A percentile compares a stretch with the other conserved stretches of the same genome.
These are phyloP conservation scores for Trichoderma lentiforme DNA, from an alignment of 2,329 filamentous ascomycete genomes.

Conservation along the genomic window DNA sequence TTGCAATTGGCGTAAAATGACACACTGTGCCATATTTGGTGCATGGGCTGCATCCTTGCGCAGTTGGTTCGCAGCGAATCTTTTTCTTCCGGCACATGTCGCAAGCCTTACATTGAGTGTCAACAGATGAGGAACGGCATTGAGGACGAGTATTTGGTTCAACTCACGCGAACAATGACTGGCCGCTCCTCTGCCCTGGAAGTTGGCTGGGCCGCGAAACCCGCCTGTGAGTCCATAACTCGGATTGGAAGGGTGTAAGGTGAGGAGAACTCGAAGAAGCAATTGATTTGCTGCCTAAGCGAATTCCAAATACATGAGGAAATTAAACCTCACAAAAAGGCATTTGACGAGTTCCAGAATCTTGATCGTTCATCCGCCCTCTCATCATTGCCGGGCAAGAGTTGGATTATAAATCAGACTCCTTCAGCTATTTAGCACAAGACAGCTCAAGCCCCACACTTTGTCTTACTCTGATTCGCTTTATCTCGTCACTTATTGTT, in stretches of 20 bases:
- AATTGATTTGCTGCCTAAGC: not conserved
- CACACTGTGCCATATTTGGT: conserved; percentile 9
- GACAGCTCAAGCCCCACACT: not conserved
- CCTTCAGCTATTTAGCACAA: not conserved
- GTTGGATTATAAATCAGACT: conserved; percentile 9
- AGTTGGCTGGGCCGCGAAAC: not conserved
- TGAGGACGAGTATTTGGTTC: no score
- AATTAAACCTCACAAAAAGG: not conserved
- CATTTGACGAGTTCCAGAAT: not conserved
- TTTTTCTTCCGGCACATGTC: conserved; percentile 8
- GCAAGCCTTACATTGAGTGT: not conserved
- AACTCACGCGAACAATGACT: not conserved
- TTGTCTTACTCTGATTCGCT: not conserved
- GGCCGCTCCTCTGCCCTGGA: not conserved
- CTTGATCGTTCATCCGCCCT: not conserved
- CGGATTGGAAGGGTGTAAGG: not conserved
- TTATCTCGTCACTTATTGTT: not conserved
- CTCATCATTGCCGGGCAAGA: not conserved
- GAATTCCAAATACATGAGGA: not conserved
- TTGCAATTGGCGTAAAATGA: conserved; percentile 9
- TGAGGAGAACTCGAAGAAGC: not conserved
- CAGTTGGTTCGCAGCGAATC: not conserved
- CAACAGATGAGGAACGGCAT: not conserved
- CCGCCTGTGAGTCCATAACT: not conserved
- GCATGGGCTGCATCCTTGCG: not conserved